Conservation (phyloP, 1,284 basidiomycete genomes). For the Ceratobasidium sp. region DNA sequence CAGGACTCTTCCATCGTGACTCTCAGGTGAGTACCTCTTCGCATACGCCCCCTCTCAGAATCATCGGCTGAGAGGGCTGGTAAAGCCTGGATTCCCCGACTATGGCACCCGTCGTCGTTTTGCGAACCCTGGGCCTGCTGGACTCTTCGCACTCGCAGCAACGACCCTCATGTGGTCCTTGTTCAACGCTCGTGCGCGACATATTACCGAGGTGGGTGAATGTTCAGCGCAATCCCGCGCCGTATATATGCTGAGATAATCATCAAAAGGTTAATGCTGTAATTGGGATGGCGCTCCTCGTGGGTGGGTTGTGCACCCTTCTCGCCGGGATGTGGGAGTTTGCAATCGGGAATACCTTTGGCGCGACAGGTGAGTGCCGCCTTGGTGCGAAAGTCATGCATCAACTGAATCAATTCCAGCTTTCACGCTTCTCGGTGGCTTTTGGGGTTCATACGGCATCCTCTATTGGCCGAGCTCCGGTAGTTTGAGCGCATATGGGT, state of each 20-base stretch:
- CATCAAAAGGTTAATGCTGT: constrained; percentile 54
- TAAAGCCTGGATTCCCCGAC: constrained; percentile 32
- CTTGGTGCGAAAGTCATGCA: no score
- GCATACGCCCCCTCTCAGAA: not conserved
- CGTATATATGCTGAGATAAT: constrained; percentile 53
- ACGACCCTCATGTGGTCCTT: constrained; percentile 52
- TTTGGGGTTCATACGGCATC: constrained; percentile 48
- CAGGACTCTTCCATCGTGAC: constrained; percentile 18
- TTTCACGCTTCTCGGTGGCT: constrained; percentile 49
- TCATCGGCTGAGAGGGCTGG: not conserved
- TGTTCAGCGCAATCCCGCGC: not conserved
- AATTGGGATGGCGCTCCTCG: constrained; percentile 49
- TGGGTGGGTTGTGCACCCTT: constrained; percentile 55
- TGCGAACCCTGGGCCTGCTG: constrained; percentile 40
- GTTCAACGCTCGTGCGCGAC: constrained; percentile 47
- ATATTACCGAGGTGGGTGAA: constrained; percentile 43
- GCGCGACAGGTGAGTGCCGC: constrained; percentile 51
- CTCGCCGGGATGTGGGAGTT: constrained; percentile 50
- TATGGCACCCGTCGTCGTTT: constrained; percentile 24
- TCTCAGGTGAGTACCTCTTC: constrained; percentile 13
- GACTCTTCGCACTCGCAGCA: constrained; percentile 46
- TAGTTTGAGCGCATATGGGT: constrained; percentile 31
- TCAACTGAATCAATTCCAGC: constrained; percentile 45
- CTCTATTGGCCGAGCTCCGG: constrained; percentile 45
- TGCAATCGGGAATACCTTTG: constrained; percentile 56